A percentile compares a stretch with the other conserved stretches of the same genome.
Evolutionary conservation across 2,329 filamentous ascomycete species (phyloP).

Genomic region (Pyricularia pennisetigena): DNA sequence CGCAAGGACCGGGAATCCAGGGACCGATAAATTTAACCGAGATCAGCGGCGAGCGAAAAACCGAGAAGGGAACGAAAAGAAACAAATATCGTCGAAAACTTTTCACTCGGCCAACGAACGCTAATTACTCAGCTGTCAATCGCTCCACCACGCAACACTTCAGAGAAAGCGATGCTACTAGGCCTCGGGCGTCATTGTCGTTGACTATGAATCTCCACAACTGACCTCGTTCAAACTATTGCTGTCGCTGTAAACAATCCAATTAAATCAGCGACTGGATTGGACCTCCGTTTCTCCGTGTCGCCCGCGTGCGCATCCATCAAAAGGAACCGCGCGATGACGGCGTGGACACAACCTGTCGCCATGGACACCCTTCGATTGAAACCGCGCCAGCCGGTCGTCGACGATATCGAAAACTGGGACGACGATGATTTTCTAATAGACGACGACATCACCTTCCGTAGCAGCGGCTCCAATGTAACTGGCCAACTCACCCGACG

Average conservation of each 20-base stretch:
- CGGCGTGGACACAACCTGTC: not conserved
- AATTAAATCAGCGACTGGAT: not conserved
- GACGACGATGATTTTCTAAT: constrained; percentile 69
- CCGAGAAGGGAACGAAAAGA: not conserved
- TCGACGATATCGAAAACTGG: constrained; percentile 63
- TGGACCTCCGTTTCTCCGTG: not conserved
- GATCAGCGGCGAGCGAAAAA: not conserved
- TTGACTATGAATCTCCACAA: constrained; percentile 22
- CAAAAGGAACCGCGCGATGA: not conserved
- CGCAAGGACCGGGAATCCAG: not conserved
- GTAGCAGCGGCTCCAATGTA: constrained; percentile 34
- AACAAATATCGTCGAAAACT: not conserved
- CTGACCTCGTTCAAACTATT: constrained; percentile 14
- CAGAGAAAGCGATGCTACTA: constrained; percentile 1
- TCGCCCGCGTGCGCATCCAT: constrained; percentile 4
- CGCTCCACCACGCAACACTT: not conserved
- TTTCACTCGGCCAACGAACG: not conserved
- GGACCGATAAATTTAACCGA: not conserved
- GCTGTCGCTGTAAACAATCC: constrained; percentile 6
- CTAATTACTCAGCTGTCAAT: not conserved
- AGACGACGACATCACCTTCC: constrained; percentile 55
- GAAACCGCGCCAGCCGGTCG: constrained; percentile 42
- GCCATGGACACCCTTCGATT: constrained; percentile 45
- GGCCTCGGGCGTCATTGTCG: constrained; percentile 8
- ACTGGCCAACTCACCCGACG: constrained; percentile 40